Conservation (phyloP, 805 yeast genomes). For the Zygosaccharomyces rouxii region DNA sequence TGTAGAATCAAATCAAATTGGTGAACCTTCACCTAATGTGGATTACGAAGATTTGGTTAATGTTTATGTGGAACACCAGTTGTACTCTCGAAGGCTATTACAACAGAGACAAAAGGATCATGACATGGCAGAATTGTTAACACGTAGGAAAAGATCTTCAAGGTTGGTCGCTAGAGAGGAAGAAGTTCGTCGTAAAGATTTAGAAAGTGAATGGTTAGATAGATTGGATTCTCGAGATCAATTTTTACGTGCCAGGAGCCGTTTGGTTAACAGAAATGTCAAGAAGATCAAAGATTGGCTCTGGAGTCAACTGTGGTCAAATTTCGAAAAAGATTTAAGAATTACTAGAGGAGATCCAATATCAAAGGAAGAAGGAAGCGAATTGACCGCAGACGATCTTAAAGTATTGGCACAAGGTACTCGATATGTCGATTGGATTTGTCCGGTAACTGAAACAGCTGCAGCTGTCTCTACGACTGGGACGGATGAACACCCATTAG, state of each 20-base stretch:
- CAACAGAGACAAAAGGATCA: conserved; percentile 54
- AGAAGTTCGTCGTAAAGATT: conserved; percentile 42
- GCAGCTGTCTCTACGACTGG: neutral
- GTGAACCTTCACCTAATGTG: conserved; percentile 5
- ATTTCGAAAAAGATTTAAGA: conserved; percentile 29
- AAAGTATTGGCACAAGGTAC: conserved; percentile 9
- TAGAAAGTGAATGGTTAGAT: conserved; percentile 37
- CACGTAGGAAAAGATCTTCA: conserved; percentile 69
- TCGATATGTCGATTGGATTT: conserved; percentile 2
- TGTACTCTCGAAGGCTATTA: conserved; percentile 26
- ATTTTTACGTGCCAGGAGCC: conserved; percentile 26
- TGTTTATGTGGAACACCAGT: conserved; percentile 22
- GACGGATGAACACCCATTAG: conserved; percentile 10
- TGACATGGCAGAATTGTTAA: conserved; percentile 58
- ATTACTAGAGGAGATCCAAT: conserved; percentile 11
- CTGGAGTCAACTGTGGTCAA: conserved; percentile 31
- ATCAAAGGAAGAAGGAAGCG: neutral
- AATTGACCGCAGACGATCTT: conserved; percentile 8
- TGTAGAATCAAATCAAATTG: conserved; percentile 4
- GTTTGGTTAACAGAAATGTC: conserved; percentile 21
- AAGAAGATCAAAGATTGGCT: conserved; percentile 29
- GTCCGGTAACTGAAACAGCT: neutral
- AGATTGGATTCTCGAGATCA: conserved; percentile 37
- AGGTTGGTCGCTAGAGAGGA: conserved; percentile 70
- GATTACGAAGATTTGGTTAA: conserved; percentile 17